Evolutionary conservation across 306 rosid species (phyloP).

Genomic region (Sesbania bispinosa): DNA sequence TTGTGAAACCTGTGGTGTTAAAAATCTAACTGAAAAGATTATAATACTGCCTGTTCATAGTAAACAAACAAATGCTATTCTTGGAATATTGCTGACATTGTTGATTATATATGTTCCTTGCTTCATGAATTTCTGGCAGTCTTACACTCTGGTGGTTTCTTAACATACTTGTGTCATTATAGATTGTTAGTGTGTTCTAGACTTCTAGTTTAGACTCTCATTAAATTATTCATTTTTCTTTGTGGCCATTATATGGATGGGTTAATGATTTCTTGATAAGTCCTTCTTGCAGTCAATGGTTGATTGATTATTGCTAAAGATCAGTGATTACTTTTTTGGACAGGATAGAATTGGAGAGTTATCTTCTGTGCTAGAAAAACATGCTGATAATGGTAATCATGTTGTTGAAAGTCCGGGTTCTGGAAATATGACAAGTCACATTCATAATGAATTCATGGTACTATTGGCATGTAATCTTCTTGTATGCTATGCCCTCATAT

Average conservation of each 20-base stretch:
- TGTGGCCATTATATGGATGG: background rate
- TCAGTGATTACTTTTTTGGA: conserved; percentile 10
- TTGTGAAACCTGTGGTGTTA: background rate
- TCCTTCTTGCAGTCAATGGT: background rate
- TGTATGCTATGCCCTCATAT: background rate
- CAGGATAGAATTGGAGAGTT: conserved; percentile 81
- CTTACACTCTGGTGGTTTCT: conserved; percentile 1
- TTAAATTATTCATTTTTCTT: background rate
- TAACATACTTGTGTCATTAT: background rate
- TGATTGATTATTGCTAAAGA: conserved; percentile 13
- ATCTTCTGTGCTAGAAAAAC: conserved; percentile 42
- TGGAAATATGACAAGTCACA: conserved; percentile 38
- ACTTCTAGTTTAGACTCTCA: background rate
- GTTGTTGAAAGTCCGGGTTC: conserved; percentile 49
- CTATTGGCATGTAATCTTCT: conserved; percentile 38
- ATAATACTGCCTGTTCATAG: background rate
- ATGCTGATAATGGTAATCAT: conserved; percentile 46
- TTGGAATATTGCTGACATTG: background rate
- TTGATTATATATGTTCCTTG: background rate
- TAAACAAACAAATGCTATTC: conserved; percentile 8
- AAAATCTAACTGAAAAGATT: background rate
- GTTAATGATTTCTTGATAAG: background rate
- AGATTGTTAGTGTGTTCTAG: background rate
- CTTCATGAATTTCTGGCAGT: conserved; percentile 4
- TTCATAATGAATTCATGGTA: conserved; percentile 55